Evolutionary conservation across 805 yeast species (phyloP), one percentile per base, ranked within the genome.

Genomic region (Starmera pachycereana): DNA sequence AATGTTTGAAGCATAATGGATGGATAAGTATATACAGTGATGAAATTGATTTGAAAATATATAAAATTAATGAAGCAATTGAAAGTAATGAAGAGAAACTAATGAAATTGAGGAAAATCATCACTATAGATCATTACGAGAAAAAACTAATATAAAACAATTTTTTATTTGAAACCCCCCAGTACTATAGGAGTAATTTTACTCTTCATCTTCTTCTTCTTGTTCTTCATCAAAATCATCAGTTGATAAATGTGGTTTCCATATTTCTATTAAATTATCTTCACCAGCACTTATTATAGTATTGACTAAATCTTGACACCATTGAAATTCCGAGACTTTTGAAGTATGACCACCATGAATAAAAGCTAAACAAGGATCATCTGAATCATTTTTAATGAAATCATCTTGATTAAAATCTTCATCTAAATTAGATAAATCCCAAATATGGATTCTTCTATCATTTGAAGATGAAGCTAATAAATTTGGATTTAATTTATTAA

Each of bases 281-380:
- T 82, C 92, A 1, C 84, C 86, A 39, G 78, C 78, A 40, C 83
- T 74, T 8, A 80, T 79, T 29, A 76, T 57, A 2, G 83, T 67
- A 60, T 78, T 71, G 22, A 69, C 66, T 37, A 80, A 59, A 9
- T 54, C 58, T 2, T 86, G 84, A 51, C 81, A 80, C 71, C 89
- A 74, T 41, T 71, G 77, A 37, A 81, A 63, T 47, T 80, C 90
- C 41, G 77, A 68, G 35, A 87, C 69, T 39, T 78, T 68, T 37
- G 74, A 75, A 3, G 88, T 76, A 61, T 87, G 96, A 11, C 96
- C 96, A 12, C 94, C 95, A 58, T 88, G 95, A 52, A 85, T 72
- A 54, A 85, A 87, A 19, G 63, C 61, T 42, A 87, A 69, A 56
- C 87, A 81, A 6, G 95, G 92, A 46, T 88, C 94, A 10, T 77